Conservation (phyloP, 345 rosid genomes). For the Syzygium oleosum region DNA sequence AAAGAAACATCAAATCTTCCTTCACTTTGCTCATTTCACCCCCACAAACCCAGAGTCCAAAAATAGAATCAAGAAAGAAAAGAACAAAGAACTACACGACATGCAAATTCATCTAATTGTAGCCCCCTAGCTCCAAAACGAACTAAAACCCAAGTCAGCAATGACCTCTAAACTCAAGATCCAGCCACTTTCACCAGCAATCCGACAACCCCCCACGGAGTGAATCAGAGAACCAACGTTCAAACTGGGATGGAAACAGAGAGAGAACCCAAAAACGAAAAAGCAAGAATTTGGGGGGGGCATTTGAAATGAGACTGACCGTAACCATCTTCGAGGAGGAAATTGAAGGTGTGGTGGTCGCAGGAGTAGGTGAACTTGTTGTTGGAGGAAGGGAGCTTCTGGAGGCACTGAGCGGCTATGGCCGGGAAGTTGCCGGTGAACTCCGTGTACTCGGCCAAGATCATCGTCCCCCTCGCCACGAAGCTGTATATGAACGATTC, state of each 20-base stretch:
- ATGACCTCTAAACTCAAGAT: background rate
- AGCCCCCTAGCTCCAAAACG: background rate
- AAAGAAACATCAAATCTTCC: background rate
- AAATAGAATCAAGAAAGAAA: background rate
- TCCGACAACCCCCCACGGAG: background rate
- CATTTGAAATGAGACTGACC: constrained; percentile 26
- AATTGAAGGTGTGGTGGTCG: constrained; percentile 96
- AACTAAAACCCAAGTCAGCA: background rate
- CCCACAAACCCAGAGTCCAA: background rate
- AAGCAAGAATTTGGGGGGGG: background rate
- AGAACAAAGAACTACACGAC: background rate
- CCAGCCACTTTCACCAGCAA: background rate
- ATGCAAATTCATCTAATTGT: background rate
- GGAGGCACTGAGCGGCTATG: constrained; percentile 90
- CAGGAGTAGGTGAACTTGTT: constrained; percentile 97
- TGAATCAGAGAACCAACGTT: background rate
- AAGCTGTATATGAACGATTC: constrained; percentile 96
- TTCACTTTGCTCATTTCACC: background rate
- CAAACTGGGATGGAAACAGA: background rate
- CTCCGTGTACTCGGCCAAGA: constrained; percentile 89
- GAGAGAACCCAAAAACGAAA: background rate
- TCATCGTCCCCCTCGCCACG: constrained; percentile 92
- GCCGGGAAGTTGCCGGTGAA: constrained; percentile 98
- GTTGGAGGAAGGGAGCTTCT: constrained; percentile 76
- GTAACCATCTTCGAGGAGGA: constrained; percentile 89